Evolutionary conservation across 805 yeast genomes (phyloP), one percentile per base, ranked within the genome.

Genomic region (Candida koratica): DNA sequence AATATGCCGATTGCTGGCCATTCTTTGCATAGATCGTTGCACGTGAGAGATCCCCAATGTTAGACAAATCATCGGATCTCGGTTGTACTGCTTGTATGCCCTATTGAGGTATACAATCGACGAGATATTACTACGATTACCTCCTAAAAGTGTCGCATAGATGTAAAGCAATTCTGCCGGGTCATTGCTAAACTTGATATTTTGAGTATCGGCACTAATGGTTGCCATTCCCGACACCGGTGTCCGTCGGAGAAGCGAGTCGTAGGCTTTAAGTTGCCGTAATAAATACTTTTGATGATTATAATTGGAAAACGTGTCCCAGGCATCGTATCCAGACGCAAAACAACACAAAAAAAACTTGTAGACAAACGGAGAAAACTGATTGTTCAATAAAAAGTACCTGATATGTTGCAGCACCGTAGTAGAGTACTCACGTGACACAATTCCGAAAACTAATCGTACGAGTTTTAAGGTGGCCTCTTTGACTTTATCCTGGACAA

Each of bases 11-110:
- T 87, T 85, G 5, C 80, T 71, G 4, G 95, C 81, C 40, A 85
- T 77, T 43, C 98, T 70, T 58, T 93, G 97, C 79, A 89, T 81
- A 0, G 97, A 84, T 28, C 97, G 71, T 49, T 90, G 96, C 16
- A 89, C 64, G 58, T 88, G 89, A 0, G 89, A 79, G 26, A 93
- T 57, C 0, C 93, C 97, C 29, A 84, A 65, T 24, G 83, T 59
- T 17, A 93, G 66, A 42, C 86, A 72, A 2, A 93, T 65, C 65
- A 87, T 75, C 1, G 97, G 95, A 44, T 90, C 96, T 27, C 76
- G 61, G 28, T 81, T 80, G 38, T 75, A 75, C 16, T 76, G 71
- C 34, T 72, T 72, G 53, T 84, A 83, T 3, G 87, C 79, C 39
- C 89, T 74, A 31, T 78, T 71, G 39, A 84, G 67, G 54, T 90